These are phyloP conservation scores for Singerocomus rubriflavus DNA, from an alignment of 1,284 basidiomycete genomes.

Conservation along the genomic window DNA sequence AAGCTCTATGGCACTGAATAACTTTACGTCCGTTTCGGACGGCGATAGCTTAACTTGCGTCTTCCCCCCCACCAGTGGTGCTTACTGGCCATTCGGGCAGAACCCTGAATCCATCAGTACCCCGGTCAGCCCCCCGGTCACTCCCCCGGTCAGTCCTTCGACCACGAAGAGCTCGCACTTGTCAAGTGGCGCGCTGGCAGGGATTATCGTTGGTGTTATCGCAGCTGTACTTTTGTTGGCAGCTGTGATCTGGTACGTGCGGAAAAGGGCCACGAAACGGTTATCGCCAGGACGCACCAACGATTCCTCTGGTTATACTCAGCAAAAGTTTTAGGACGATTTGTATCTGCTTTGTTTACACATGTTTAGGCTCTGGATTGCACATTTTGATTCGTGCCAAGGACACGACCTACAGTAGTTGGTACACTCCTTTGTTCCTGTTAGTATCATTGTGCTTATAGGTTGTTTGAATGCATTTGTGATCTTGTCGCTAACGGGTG, in stretches of 20 bases:
- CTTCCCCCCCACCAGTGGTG: constrained; percentile 60
- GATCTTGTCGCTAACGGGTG: no score
- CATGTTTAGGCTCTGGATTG: background rate
- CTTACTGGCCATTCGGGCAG: constrained; percentile 69
- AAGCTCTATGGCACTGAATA: constrained; percentile 44
- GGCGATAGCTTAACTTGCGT: constrained; percentile 64
- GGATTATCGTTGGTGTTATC: constrained; percentile 54
- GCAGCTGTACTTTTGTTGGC: constrained; percentile 44
- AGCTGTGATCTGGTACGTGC: constrained; percentile 45
- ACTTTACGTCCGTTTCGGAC: constrained; percentile 51
- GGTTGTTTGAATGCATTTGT: no score
- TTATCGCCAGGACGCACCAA: constrained; percentile 2
- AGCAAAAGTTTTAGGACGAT: constrained; percentile 1
- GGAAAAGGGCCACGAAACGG: constrained; percentile 43
- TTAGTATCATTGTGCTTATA: no score
- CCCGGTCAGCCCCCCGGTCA: constrained; percentile 11
- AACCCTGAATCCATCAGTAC: constrained; percentile 37
- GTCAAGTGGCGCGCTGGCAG: constrained; percentile 41
- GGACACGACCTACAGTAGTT: no score
- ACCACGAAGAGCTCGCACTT: background rate
- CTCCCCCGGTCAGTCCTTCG: no score
- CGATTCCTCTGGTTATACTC: constrained; percentile 7
- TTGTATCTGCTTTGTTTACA: background rate
- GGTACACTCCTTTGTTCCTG: no score
- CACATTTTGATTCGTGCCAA: no score